Base-by-base conservation (phyloP, 1,284 basidiomycete species). In the Meira nashicola region DNA sequence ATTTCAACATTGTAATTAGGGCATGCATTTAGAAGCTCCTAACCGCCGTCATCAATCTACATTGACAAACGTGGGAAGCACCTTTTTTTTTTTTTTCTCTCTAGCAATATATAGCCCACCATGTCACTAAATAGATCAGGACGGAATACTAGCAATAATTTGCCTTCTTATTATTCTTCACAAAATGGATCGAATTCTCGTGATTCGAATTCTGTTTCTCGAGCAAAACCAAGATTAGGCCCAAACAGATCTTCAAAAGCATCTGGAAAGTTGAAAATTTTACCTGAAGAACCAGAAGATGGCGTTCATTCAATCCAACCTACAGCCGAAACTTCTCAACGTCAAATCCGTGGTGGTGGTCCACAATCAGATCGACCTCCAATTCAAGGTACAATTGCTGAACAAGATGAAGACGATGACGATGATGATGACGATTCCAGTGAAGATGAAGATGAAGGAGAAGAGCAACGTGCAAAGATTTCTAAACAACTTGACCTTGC, bases 211-310 rank as follows among this genome's bases (percentile, higher is more conserved):
- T 39, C 38, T 6, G 12, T 53, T 8, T 17, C 50, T 21, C 19
- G 50, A 53, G 50, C 50, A n/a, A 60, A 60, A 33, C 41, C 57
- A 3, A 59, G 58, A 38, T 46, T 55, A 10, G 60, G 60, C 12
- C 60, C 60, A 33, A 62, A 62, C 48, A 50, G 60, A 67, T 81
- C 90, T n/a, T 92, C 92, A 0, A 95, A 95, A 77, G 84, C 86
- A 21, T 86, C 87, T 5, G 83, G 86, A 60, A 94, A 94, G 78
- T 86, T 95, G 73, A 94, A 95, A 79, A 91, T 95, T 43, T 83
- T 96, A 17, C 92, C 92, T 46, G 91, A 93, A 68, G 89, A 94
- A 73, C 89, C 89, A 10, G 88, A 92, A 57, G 79, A 81, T 52
- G 72, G 79, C 28, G 28, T 53, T 47, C 52, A 57, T 48, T 57